These are phyloP conservation scores for Polygonum maritimum DNA, from an alignment of 148 eudicot species.

Conservation along the genomic window DNA sequence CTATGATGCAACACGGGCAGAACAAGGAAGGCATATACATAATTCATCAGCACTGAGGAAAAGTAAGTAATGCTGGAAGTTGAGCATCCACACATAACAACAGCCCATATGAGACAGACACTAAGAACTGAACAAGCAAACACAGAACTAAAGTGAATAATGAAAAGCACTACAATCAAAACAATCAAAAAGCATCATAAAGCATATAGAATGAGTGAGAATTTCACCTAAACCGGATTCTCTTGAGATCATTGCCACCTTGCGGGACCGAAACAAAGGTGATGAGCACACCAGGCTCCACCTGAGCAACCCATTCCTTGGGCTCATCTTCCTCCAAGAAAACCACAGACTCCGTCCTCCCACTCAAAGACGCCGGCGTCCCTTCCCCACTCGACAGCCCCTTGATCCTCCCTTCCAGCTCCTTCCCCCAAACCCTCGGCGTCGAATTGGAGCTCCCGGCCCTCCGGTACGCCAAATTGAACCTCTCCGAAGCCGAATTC, in stretches of 20 bases:
- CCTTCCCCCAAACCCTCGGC: slow-evolving; percentile 59
- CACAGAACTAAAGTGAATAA: slow-evolving; percentile 12
- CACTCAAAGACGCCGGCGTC: slow-evolving; percentile 80
- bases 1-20: neutral
- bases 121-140: neutral
- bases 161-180: slow-evolving; percentile 20
- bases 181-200: slow-evolving; percentile 8
- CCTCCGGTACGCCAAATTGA: slow-evolving; percentile 46
- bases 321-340: slow-evolving; percentile 81
- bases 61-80: neutral
- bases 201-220: slow-evolving; percentile 1
- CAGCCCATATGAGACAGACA: neutral
- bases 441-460: slow-evolving; percentile 48
- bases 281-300: slow-evolving; percentile 94
- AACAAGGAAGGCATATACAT: neutral
- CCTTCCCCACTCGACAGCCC: slow-evolving; percentile 74
- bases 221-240: slow-evolving; percentile 80
- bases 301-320: slow-evolving; percentile 97
- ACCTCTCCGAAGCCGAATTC: slow-evolving; percentile 50
- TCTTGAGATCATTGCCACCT: slow-evolving; percentile 86
- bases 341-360: slow-evolving; percentile 64
- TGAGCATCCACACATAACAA: neutral
- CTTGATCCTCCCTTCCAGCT: slow-evolving; percentile 54
- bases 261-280: slow-evolving; percentile 78
- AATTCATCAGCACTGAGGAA: neutral